These are phyloP conservation scores for Plasmopara muralis DNA, from an alignment of 352 stramenopile species.

Conservation along the genomic window DNA sequence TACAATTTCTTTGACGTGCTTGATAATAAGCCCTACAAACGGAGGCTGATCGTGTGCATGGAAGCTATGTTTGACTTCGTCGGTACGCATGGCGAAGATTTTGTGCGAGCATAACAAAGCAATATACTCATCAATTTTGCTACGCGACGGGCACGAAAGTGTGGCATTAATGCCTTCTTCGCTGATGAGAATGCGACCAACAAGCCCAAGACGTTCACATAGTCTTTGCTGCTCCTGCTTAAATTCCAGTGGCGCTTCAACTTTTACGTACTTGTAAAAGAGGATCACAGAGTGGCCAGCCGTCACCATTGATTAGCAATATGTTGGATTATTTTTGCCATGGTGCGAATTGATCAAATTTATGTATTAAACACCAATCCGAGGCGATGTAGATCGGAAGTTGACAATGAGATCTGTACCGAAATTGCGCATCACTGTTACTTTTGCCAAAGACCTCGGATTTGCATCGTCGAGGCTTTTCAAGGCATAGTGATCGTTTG, in stretches of 20 bases:
- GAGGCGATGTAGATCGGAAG: no score
- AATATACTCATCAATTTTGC: constrained; percentile 61
- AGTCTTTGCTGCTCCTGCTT: constrained; percentile 46
- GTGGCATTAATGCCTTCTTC: constrained; percentile 83
- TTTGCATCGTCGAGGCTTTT: no score
- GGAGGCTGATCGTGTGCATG: constrained; percentile 29
- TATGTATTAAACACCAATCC: no score
- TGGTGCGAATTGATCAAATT: no score
- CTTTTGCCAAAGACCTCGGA: no score
- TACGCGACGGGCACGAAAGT: constrained; percentile 39
- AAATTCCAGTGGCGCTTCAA: constrained; percentile 28
- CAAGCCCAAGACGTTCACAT: constrained; percentile 46
- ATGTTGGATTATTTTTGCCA: no score
- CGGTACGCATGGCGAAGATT: constrained; percentile 41
- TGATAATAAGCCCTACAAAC: constrained; percentile 63
- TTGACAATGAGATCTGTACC: no score
- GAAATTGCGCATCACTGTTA: no score
- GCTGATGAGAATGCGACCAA: constrained; percentile 68
- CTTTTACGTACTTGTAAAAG: constrained; percentile 74
- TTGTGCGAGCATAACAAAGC: constrained; percentile 42
- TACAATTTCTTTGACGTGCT: constrained; percentile 77
- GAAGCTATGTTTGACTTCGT: constrained; percentile 76
- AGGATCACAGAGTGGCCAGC: constrained; percentile 50
- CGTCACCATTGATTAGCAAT: constrained; percentile 9
- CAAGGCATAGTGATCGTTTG: no score